Conservation (phyloP, 768 basidiomycete genomes). For the Suillus variegatus region DNA sequence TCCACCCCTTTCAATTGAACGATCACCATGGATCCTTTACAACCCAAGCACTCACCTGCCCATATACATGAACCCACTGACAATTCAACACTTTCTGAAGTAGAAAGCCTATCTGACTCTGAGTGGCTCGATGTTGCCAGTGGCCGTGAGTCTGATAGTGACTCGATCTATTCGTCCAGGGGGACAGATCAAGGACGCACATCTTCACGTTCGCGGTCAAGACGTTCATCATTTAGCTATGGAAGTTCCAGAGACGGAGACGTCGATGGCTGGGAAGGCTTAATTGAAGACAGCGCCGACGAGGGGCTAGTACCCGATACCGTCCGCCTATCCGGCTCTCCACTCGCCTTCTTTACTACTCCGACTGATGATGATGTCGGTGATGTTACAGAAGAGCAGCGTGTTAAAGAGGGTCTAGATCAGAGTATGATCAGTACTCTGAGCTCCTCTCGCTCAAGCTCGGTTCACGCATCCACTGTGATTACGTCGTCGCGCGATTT, state of each 20-base stretch:
- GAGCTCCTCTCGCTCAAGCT: conserved; percentile 70
- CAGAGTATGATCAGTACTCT: conserved; percentile 84
- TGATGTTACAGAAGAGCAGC: conserved; percentile 61
- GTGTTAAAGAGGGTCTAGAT: conserved; percentile 73
- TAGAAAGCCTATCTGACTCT: conserved; percentile 71
- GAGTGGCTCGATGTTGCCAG: conserved; percentile 84
- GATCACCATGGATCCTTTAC: conserved; percentile 17
- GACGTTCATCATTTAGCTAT: conserved; percentile 68
- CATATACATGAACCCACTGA: conserved; percentile 37
- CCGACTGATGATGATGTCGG: conserved; percentile 29
- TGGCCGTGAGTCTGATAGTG: conserved; percentile 64
- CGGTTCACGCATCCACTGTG: conserved; percentile 51
- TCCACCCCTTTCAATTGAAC: conserved; percentile 30
- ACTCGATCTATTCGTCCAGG: conserved; percentile 58
- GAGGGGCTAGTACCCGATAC: conserved; percentile 36
- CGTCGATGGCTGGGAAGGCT: conserved; percentile 77
- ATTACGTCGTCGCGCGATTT: conserved; percentile 72
- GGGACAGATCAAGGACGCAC: conserved; percentile 63
- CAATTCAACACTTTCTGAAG: conserved; percentile 55
- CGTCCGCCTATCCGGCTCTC: conserved; percentile 21
- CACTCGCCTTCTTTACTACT: conserved; percentile 24
- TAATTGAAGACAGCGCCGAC: conserved; percentile 63
- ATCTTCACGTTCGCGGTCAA: conserved; percentile 55
- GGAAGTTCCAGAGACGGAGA: conserved; percentile 70
- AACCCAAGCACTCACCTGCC: conserved; percentile 21